Evolutionary conservation across 306 rosid species (phyloP), one percentile per base, ranked within the genome.

Genomic region (Rubus parviflorus): DNA sequence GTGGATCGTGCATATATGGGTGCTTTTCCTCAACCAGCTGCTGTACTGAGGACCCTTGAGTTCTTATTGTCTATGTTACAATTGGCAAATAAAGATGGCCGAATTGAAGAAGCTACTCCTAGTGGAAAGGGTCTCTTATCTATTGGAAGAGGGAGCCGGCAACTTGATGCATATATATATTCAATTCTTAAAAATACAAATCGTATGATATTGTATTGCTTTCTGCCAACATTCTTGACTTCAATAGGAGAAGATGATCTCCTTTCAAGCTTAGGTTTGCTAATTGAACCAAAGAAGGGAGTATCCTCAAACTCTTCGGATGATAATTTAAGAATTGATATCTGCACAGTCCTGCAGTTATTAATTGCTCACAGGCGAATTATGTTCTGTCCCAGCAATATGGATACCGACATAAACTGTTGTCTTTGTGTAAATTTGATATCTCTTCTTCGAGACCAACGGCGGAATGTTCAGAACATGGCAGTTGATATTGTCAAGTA

Each of bases 1-100:
- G 99, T 93, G 75, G 99, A 96, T 75, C 97, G 98, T 43, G 97
- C 90, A 25, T 93, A 96, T 82, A 91, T 93, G 98, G 99, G 99
- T 81, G 98, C 97, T 79, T 93, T 96, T 77, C 98, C 99, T 81
- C 98, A 93, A 74, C 94, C 98, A 65, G 82, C 91, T 57, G 92
- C 89, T 45, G 90, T 93, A 68, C 81, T 96, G 72, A 96, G 89
- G 90, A 90, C 98, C 70, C 93, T 96, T 3, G 99, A 96, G 81
- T 96, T 96, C 87, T 84, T 96, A 83, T 83, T 96, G 75, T 96
- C 99, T 78, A 96, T 96, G 99, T 80, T 96, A 86, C 99, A 96
- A 82, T 81, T 96, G 87, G 92, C 94, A 80, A 96, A 96, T 83
- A 96, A 96, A 88, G 97, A 93, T 82, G 99, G 99, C 72, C 92